These are phyloP conservation scores for Silene noctiflora DNA, from an alignment of 179 eudicot genomes.

Conservation along the genomic window DNA sequence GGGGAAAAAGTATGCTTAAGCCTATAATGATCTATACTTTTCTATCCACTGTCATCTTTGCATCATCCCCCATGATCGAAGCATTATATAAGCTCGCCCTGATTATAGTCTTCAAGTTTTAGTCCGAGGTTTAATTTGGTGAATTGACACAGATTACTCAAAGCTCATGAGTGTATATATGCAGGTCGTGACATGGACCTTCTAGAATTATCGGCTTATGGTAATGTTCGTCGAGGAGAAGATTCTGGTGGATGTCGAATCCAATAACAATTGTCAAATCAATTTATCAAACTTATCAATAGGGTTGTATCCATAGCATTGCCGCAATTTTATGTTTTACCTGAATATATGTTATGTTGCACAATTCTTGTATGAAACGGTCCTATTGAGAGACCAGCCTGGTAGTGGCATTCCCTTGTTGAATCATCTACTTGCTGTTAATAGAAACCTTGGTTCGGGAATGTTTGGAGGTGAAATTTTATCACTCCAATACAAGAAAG, in stretches of 20 bases:
- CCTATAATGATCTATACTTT: not conserved
- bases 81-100: not conserved
- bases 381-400: not conserved
- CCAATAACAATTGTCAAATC: slow-evolving; percentile 35
- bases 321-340: not conserved
- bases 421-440: too few species aligned
- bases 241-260: slow-evolving; percentile 88
- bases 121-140: not conserved
- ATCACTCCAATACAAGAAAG: too few species aligned
- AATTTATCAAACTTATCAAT: not conserved
- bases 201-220: slow-evolving; percentile 74
- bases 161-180: slow-evolving; percentile 5
- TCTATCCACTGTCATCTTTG: not conserved
- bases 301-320: not conserved
- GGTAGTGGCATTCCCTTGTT: not conserved
- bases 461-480: too few species aligned
- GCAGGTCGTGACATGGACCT: slow-evolving; percentile 93
- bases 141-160: not conserved
- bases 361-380: not conserved
- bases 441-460: too few species aligned
- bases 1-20: not conserved
- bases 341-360: not conserved
- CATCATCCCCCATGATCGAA: not conserved
- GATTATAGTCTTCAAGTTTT: not conserved
- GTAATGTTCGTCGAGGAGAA: slow-evolving; percentile 73